Evolutionary conservation across 179 eudicot genomes (phyloP).

Genomic region (Kewa caespitosa): DNA sequence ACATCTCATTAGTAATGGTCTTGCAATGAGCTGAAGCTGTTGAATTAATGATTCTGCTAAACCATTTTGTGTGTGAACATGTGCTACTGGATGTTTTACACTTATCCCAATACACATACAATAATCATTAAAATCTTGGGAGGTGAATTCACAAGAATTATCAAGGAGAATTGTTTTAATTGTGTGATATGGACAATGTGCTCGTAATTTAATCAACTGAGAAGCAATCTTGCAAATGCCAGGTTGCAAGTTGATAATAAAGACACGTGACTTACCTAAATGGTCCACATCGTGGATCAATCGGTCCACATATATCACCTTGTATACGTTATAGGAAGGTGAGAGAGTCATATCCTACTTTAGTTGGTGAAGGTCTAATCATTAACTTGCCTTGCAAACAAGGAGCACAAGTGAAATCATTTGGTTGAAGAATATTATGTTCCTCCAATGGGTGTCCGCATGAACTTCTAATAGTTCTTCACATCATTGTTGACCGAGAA

Average conservation of each 20-base stretch:
- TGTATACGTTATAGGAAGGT: background rate
- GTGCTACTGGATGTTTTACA: no score
- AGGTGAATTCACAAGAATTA: background rate
- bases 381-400: background rate
- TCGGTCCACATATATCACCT: background rate
- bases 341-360: background rate
- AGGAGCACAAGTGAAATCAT: background rate
- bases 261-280: background rate
- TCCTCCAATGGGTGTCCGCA: no score
- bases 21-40: no score
- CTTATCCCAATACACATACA: conserved; percentile 7
- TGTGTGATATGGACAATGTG: background rate
- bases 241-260: background rate
- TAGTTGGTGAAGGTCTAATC: background rate
- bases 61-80: no score
- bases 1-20: background rate
- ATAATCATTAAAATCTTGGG: background rate
- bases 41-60: no score
- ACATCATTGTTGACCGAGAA: no score
- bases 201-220: background rate
- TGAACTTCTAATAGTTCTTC: no score
- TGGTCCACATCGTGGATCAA: background rate
- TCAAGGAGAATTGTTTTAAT: background rate
- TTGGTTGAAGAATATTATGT: background rate
- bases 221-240: conserved; percentile 2